phyloP scores from a whole-genome alignment of 371 early-diverging fungal species.

The Capillidium heterosporum region DNA sequence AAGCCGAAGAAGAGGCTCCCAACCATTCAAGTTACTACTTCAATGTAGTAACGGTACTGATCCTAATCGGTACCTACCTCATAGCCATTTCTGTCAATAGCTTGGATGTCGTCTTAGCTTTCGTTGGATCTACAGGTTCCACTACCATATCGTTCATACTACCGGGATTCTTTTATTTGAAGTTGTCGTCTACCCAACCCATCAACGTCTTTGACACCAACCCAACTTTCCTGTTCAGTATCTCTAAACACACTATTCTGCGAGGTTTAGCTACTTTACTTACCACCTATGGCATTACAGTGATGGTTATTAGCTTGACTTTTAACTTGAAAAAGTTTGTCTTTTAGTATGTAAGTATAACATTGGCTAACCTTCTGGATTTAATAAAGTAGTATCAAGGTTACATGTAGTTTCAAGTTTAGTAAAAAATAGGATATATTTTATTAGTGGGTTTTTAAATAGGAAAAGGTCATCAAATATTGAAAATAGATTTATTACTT shows the following conservation, averaged over 20 bases:
- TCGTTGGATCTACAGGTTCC: constrained; percentile 97
- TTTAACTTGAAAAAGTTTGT: constrained; percentile 24
- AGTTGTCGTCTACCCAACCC: constrained; percentile 39
- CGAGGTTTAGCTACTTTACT: constrained; percentile 23
- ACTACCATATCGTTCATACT: constrained; percentile 96
- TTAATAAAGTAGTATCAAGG: too few relatives aligned
- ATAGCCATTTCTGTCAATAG: constrained; percentile 58
- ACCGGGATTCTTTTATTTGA: constrained; percentile 89
- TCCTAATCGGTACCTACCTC: constrained; percentile 48
- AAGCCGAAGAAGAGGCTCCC: neutral
- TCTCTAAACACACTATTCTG: neutral
- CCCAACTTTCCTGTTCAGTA: neutral
- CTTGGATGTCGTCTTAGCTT: constrained; percentile 61
- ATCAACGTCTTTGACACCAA: constrained; percentile 26
- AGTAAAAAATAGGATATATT: too few relatives aligned
- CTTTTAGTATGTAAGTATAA: too few relatives aligned
- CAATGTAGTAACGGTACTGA: constrained; percentile 39
- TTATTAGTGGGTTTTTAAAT: too few relatives aligned
- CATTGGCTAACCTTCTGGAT: too few relatives aligned
- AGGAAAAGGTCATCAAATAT: too few relatives aligned
- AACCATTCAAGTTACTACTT: constrained; percentile 9
- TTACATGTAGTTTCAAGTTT: too few relatives aligned
- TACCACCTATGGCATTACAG: constrained; percentile 29
- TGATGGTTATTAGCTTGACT: constrained; percentile 40
- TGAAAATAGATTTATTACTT: too few relatives aligned